Conservation (phyloP, 352 stramenopile genomes). For the Phytophthora palmivora region DNA sequence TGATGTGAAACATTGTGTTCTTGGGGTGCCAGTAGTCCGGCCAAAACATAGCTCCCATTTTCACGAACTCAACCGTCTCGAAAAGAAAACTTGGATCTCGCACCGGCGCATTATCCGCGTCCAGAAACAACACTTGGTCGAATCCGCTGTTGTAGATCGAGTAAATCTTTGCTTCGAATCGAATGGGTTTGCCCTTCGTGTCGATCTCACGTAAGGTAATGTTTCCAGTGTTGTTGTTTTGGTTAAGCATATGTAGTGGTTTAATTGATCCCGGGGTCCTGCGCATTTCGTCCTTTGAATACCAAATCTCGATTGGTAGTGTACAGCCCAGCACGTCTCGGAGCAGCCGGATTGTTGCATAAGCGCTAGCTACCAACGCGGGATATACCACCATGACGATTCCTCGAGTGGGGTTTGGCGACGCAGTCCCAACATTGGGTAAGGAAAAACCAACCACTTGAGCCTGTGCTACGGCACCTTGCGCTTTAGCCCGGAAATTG, state of each 20-base stretch:
- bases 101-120: conserved; percentile 67
- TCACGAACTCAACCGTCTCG: conserved; percentile 41
- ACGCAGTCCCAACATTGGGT: neutral
- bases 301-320: conserved; percentile 72
- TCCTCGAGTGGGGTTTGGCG: conserved; percentile 20
- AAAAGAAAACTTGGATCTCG: conserved; percentile 71
- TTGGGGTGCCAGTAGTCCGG: conserved; percentile 71
- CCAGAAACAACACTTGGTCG: conserved; percentile 68
- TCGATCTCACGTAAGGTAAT: conserved; percentile 40
- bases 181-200: conserved; percentile 31
- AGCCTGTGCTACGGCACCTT: neutral
- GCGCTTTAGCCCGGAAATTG: conserved; percentile 46
- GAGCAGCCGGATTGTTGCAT: conserved; percentile 56
- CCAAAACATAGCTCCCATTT: conserved; percentile 66
- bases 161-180: conserved; percentile 55
- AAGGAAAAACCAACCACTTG: neutral
- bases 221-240: conserved; percentile 23
- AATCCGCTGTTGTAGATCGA: conserved; percentile 59
- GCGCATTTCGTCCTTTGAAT: conserved; percentile 36
- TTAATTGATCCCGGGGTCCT: conserved; percentile 10
- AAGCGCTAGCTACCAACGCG: conserved; percentile 64
- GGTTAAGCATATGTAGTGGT: conserved; percentile 20
- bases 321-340: conserved; percentile 37
- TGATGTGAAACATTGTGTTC: conserved; percentile 70
- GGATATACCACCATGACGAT: conserved; percentile 74